phyloP scores from a whole-genome alignment of 169 alveolate species.

The Cryptosporidium parvum region DNA sequence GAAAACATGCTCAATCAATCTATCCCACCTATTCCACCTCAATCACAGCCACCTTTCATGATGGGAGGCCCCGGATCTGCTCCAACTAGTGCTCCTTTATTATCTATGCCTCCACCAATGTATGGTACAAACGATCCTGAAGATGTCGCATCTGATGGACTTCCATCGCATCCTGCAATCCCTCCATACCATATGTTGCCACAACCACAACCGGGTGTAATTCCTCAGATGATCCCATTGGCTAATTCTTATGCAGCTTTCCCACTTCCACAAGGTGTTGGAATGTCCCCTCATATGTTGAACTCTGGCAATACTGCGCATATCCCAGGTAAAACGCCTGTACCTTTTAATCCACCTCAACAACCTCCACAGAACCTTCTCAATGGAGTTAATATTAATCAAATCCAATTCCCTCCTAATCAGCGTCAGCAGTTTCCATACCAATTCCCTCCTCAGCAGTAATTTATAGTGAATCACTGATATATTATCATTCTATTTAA shows the following conservation, averaged over 20 bases:
- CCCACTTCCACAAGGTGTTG: constrained; percentile 74
- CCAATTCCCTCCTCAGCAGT: constrained; percentile 72
- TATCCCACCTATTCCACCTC: constrained; percentile 70
- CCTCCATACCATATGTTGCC: constrained; percentile 77
- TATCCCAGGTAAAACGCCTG: constrained; percentile 72
- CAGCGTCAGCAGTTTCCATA: constrained; percentile 51
- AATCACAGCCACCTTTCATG: constrained; percentile 40
- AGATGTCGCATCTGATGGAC: constrained; percentile 64
- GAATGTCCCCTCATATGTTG: constrained; percentile 59
- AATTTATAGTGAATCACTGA: neutral
- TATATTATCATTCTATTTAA: constrained; percentile 29
- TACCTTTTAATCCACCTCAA: constrained; percentile 68
- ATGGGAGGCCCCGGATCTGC: constrained; percentile 70
- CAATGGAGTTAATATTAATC: constrained; percentile 56
- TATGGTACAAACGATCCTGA: constrained; percentile 56
- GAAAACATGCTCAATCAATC: constrained; percentile 64
- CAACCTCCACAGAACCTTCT: constrained; percentile 53
- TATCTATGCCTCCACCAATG: constrained; percentile 76
- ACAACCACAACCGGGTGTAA: constrained; percentile 66
- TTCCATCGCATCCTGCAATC: constrained; percentile 74
- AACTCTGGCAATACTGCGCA: constrained; percentile 69
- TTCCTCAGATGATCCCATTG: constrained; percentile 75
- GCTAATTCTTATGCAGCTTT: constrained; percentile 74
- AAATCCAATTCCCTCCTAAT: constrained; percentile 21
- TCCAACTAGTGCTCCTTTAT: constrained; percentile 70